Evolutionary conservation across 768 basidiomycete species (phyloP), one percentile per base, ranked within the genome.

Genomic region (Mycena kentingensis): DNA sequence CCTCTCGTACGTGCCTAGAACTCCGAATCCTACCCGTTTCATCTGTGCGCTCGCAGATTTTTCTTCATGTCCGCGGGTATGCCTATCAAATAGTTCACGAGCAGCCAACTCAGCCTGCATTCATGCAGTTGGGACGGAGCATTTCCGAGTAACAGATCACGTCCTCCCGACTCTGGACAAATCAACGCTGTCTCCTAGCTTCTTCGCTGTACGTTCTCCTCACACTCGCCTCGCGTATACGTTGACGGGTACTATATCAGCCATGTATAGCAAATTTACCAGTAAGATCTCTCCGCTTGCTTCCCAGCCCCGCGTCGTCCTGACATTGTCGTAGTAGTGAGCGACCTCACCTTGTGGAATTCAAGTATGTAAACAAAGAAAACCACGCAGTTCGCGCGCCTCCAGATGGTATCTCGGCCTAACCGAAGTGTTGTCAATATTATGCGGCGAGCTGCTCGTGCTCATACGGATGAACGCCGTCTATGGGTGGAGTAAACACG

Each of bases 401-500:
- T 47, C 52, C 18, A 36, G 52, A 2, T 53, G 45, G 52, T 53
- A 53, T 26, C 12, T 53, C 1, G 52, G 52, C 3, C 11, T 53
- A 12, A 41, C 52, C 6, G 52, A 53, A 18, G 39, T 53, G 13
- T 15, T 53, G 2, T 53, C 52, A 6, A 53, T 53, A 12, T 25
- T 53, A 1, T 18, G 31, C 3, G 52, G 52, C 21, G 52, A 53
- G 24, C 19, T 53, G 7, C 18, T 53, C 18, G 47, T 53, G 8
- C 52, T 53, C 4, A 28, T 46, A 18, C 31, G 43, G 7, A 52
- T 47, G 29, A 53, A 53, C 42, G 36, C 52, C 37, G 24, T 53
- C 42, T 53, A 53, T 47, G 52, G 52, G 3, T 53, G 52, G 52
- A 53, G 52, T 26, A 44, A 46, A 1, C 41, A 27, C 24, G 27